phyloP scores from a whole-genome alignment of 2,329 filamentous ascomycete genomes.

The Tolypocladium tropicale region DNA sequence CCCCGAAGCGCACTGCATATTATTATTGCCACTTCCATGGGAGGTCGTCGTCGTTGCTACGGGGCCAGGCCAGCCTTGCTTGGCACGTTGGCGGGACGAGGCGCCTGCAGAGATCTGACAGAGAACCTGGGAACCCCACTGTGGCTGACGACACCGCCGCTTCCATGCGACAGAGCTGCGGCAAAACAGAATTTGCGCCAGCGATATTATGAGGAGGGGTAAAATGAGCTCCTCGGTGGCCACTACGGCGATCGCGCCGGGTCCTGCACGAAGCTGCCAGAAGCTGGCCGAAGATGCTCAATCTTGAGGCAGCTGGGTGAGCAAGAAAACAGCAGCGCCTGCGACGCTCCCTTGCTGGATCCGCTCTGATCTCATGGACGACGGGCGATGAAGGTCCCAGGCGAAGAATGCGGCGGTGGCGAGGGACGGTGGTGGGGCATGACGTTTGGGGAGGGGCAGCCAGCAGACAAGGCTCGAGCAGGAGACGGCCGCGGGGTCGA shows the following conservation, averaged over 20 bases:
- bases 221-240: background rate
- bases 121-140: background rate
- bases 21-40: background rate
- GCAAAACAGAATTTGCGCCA: background rate
- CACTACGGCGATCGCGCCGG: background rate
- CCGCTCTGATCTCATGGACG: constrained; percentile 10
- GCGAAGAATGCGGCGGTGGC: constrained; percentile 11
- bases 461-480: background rate
- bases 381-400: background rate
- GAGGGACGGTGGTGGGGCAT: constrained; percentile 18
- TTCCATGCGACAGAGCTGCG: background rate
- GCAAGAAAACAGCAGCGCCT: background rate
- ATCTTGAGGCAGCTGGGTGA: background rate
- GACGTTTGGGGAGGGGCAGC: constrained; percentile 19
- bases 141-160: background rate
- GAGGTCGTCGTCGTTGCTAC: background rate
- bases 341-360: constrained; percentile 3
- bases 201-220: background rate
- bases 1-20: background rate
- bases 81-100: background rate
- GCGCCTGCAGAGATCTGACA: background rate
- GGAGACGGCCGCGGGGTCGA: background rate
- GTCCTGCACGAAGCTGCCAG: background rate
- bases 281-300: background rate
- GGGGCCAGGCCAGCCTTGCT: background rate